Base-by-base conservation (phyloP, 108 stramenopile species). In the Skeletonema tropicum region DNA sequence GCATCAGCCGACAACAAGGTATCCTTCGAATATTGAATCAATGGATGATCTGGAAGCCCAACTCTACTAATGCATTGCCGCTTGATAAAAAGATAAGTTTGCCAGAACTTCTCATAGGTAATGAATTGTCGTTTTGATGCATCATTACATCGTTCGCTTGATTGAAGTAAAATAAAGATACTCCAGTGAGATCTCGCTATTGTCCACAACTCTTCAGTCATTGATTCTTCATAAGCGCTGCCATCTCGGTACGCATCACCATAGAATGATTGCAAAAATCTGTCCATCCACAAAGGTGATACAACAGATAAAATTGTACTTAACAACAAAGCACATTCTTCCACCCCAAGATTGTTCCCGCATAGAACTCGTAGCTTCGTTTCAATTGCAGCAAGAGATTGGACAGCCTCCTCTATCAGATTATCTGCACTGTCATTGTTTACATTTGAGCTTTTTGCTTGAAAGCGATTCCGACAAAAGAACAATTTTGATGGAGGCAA, bases 141-240 rank as follows among this genome's bases (percentile, higher is more conserved):
- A 13, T 30, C 19, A 57, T 3, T 30, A 17, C n/a, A 19, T n/a
- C 26, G 15, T 9, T 35, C 60, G 21, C 21, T 66, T 46, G 33
- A 15, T 17, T 25, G 63, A 9, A 66, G 57, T 35, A 38, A 23
- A 38, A 31, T 41, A 45, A 59, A 29, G 39, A 71, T 15, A 39
- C 70, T 71, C 62, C 65, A 60, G 71, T 71, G 63, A 15, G 80
- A 71, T 36, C 74, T 67, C 23, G 80, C 21, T 65, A 82, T 71
- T 21, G 61, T 73, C 80, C 80, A 82, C 15, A 82, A 42, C 39
- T 82, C 80, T 39, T 82, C 80, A 15, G 75, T 65, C 57, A 82
- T 45, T 33, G 65, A 31, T 55, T 71, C 80, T 75, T 82, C 80
- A 39, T 62, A 68, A 30, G 80, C 42, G 6, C 75, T 60, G 15